Evolutionary conservation across 2,329 filamentous ascomycete species (phyloP), one percentile per base, ranked within the genome.

Genomic region (Fragosphaeria purpurea): DNA sequence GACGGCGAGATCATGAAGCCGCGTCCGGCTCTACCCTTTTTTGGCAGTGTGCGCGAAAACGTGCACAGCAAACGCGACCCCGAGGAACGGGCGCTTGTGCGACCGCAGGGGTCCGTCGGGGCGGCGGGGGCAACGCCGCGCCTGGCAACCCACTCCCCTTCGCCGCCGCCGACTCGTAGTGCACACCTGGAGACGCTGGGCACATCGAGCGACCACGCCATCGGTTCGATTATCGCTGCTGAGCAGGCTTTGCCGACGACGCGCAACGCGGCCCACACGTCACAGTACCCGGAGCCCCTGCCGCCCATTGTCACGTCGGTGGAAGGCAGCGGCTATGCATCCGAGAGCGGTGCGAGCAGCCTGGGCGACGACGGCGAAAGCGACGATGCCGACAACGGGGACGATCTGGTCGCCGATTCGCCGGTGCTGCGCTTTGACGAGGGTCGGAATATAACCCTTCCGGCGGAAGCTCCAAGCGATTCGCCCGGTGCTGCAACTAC

Each of bases 1-100:
- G 79, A 85, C 34, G 80, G 85, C 41, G 76, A 83, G 53, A 68
- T 80, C 11, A 87, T 88, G 83, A 80, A 80, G 57, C 86, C 86
- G n/a, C 72, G 85, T 35, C 85, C 86, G 6, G 81, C 80, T 1
- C 67, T 90, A 39, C 86, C 86, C 2, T 83, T 76, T 1, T 90
- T 90, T 63, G 85, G 85, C 13, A 89, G 86, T 59, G 73, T 90
- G 30, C 75, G 83, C 30, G 79, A 82, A 33, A 80, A 77, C 63
- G 81, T 80, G 56, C 61, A 79, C 2, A 7, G 38, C 12, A 58
- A 67, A 1, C 68, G 73, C 40, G 65, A 72, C n/a, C 68, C 75
- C 40, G 68, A 73, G 22, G 83, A 83, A 58, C 71, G 80, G 3
- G 72, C 76, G 0, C 67, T 83, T 44, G 77, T 83, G 39, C 72